Evolutionary conservation across 768 basidiomycete species (phyloP), one percentile per base, ranked within the genome.

Genomic region (Mycena kentingensis): DNA sequence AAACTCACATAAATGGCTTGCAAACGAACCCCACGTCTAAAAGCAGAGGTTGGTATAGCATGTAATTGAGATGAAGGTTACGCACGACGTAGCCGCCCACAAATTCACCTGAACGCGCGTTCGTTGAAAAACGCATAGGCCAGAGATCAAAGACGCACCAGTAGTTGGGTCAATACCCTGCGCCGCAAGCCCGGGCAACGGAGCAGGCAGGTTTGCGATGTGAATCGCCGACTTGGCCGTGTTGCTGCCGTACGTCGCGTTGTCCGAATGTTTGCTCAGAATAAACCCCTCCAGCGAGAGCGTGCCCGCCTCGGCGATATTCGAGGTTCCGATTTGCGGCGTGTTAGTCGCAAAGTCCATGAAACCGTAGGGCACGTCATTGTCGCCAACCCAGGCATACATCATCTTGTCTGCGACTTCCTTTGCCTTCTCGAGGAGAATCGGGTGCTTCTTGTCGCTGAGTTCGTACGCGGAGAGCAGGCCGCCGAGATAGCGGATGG

Each of bases 401-500:
- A 77, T 73, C 68, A 90, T 60, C 57, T 85, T 85, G 66, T 87
- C 79, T 1, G 78, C 81, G 21, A 88, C 70, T 61, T 84, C 65
- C 63, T 80, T 74, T 0, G 87, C 85, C 61, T 88, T 84, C 25
- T 77, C 62, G 3, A 90, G 65, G 4, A 90, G 72, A 2, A 69
- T 64, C 0, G 75, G 73, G 51, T 78, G 72, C 39, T 80, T 59
- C 53, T 75, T 49, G 5, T 77, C 77, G 50, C 81, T 87, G 43
- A 90, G 77, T 56, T 89, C 86, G 54, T 82, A 89, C 3, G 87
- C 80, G 51, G 79, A 83, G 35, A 90, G 63, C 11, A 87, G 68
- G 3, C 85, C 85, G 5, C 80, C 88, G 4, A 90, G 63, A 46
- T 83, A 85, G 35, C 88, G 85, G 57, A 90, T 90, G 0, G 83